phyloP scores from a whole-genome alignment of 2,329 filamentous ascomycete genomes.

The Alternaria infectoria region DNA sequence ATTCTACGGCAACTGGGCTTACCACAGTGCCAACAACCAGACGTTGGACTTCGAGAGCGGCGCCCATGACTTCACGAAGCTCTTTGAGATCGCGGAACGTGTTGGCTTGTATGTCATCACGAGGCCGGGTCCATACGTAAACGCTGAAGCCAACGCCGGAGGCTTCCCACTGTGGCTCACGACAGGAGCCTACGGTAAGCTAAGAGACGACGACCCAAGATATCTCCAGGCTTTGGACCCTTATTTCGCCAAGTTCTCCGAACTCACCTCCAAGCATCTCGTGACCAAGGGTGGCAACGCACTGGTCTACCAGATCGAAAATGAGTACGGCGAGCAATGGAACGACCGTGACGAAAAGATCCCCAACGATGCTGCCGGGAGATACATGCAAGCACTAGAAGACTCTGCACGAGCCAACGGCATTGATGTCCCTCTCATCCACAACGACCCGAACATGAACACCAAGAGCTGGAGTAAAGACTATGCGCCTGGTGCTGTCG shows the following conservation, averaged over 20 bases:
- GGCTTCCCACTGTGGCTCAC: slow-evolving; percentile 69
- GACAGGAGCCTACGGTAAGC: slow-evolving; percentile 62
- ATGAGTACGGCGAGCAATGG: slow-evolving; percentile 58
- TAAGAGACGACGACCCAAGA: slow-evolving; percentile 60
- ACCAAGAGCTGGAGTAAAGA: slow-evolving; percentile 66
- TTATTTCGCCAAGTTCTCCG: slow-evolving; percentile 59
- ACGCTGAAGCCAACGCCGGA: slow-evolving; percentile 68
- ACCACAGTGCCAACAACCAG: slow-evolving; percentile 54
- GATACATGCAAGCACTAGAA: slow-evolving; percentile 66
- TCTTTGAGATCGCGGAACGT: slow-evolving; percentile 61
- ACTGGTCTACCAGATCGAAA: slow-evolving; percentile 64
- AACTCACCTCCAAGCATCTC: slow-evolving; percentile 59
- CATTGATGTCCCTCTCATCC: slow-evolving; percentile 64
- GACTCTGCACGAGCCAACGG: slow-evolving; percentile 61
- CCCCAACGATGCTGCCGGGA: slow-evolving; percentile 57
- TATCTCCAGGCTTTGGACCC: slow-evolving; percentile 62
- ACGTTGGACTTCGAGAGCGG: slow-evolving; percentile 60
- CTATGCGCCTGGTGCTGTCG: slow-evolving; percentile 58
- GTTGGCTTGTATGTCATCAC: slow-evolving; percentile 63
- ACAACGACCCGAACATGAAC: slow-evolving; percentile 67
- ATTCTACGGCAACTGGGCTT: slow-evolving; percentile 58
- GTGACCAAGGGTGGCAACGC: slow-evolving; percentile 65
- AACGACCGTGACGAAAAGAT: slow-evolving; percentile 46
- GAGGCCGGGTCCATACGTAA: slow-evolving; percentile 67
- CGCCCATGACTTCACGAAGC: slow-evolving; percentile 60